Percentiles rank a stretch among this genome's conserved stretches.
Evolutionary conservation across 2,329 filamentous ascomycete genomes (phyloP).

Genomic region (Alternaria brassicicola): DNA sequence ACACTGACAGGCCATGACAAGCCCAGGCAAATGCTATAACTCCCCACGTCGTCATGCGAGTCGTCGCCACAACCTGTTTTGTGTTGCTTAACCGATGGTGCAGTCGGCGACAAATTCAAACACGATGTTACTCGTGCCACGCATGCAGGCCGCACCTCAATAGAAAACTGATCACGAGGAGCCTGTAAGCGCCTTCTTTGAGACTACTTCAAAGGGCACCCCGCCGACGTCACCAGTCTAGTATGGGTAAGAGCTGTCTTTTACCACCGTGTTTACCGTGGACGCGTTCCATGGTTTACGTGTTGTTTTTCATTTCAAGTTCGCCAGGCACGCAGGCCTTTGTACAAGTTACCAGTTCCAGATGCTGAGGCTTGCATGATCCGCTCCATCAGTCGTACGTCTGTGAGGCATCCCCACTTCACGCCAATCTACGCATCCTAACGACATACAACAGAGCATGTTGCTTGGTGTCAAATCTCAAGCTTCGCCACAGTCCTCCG

Average conservation of each 20-base stretch:
- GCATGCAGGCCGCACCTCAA: neutral
- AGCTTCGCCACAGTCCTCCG: neutral
- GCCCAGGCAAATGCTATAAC: constrained; percentile 31
- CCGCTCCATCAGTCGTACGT: neutral
- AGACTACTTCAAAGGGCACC: neutral
- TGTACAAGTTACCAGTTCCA: neutral
- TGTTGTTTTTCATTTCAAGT: neutral
- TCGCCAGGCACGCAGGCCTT: no score
- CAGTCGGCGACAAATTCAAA: neutral
- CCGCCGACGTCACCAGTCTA: neutral
- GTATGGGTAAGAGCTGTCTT: neutral
- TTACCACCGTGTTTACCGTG: neutral
- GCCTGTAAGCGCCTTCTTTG: neutral
- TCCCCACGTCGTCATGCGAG: neutral
- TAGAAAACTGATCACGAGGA: neutral
- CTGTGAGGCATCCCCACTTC: neutral
- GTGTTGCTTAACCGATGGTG: neutral
- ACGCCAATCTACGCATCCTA: neutral
- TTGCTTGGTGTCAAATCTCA: neutral
- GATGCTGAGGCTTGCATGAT: neutral
- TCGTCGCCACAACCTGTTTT: neutral
- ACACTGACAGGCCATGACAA: constrained; percentile 27
- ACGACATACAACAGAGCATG: neutral
- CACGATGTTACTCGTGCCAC: constrained; percentile 1
- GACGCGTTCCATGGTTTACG: neutral